Conservation (phyloP, 352 stramenopile species). For the Phytophthora foliorum region DNA sequence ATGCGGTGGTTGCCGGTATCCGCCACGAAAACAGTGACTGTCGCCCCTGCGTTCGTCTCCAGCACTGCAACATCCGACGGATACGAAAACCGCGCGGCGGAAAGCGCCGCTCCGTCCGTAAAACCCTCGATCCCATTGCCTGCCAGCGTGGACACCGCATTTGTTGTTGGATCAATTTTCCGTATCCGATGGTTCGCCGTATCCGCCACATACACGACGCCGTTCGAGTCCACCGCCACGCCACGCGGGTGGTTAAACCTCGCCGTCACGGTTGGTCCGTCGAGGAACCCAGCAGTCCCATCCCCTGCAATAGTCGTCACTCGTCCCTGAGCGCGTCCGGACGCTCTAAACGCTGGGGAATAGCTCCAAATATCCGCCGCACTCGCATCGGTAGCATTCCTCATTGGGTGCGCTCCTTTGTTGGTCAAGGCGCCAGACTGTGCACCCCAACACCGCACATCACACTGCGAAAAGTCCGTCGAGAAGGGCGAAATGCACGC, state of each 20-base stretch:
- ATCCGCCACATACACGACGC: conserved; percentile 96
- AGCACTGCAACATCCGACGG: conserved; percentile 75
- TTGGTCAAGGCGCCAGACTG: conserved; percentile 49
- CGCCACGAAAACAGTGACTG: conserved; percentile 69
- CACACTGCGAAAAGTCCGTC: conserved; percentile 92
- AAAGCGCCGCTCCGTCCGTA: conserved; percentile 50
- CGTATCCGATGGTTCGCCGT: conserved; percentile 95
- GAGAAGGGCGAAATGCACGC: conserved; percentile 82
- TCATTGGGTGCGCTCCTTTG: conserved; percentile 42
- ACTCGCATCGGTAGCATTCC: conserved; percentile 51
- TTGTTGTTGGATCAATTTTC: conserved; percentile 65
- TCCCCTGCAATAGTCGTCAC: conserved; percentile 92
- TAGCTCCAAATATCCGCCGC: conserved; percentile 78
- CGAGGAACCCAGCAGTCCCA: conserved; percentile 76
- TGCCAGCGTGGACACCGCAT: conserved; percentile 64
- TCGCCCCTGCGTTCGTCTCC: conserved; percentile 42
- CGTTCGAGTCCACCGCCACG: conserved; percentile 92
- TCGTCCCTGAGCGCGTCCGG: conserved; percentile 88
- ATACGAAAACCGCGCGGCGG: conserved; percentile 68
- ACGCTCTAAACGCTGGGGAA: conserved; percentile 33
- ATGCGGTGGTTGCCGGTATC: conserved; percentile 90
- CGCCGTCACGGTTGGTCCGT: conserved; percentile 73
- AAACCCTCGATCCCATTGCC: conserved; percentile 61
- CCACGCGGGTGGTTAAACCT: conserved; percentile 92
- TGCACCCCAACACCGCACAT: conserved; percentile 93